phyloP scores from a whole-genome alignment of 805 yeast genomes.

The Yarrowia keelungensis region DNA sequence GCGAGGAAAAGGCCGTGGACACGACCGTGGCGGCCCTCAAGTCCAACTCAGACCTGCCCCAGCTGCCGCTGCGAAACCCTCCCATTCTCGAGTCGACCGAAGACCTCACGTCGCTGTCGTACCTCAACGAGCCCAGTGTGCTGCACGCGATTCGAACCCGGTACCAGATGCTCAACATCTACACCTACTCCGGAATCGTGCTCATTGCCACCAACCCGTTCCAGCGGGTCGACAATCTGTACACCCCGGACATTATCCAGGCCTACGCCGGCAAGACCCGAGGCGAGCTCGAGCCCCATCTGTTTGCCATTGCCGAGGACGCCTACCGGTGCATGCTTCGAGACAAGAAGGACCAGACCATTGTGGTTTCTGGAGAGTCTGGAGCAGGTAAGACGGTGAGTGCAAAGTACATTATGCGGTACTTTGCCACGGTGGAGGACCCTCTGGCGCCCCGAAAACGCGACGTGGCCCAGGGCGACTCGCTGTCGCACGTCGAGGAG shows the following conservation, averaged over 20 bases:
- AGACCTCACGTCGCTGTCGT: slow-evolving; percentile 89
- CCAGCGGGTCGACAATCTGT: slow-evolving; percentile 87
- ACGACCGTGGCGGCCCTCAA: slow-evolving; percentile 48
- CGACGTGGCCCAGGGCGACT: slow-evolving; percentile 50
- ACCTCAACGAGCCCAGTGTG: slow-evolving; percentile 95
- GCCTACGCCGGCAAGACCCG: slow-evolving; percentile 91
- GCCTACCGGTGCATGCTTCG: slow-evolving; percentile 94
- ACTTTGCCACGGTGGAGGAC: slow-evolving; percentile 90
- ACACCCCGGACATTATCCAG: slow-evolving; percentile 90
- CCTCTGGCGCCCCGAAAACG: slow-evolving; percentile 50
- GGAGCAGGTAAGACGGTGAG: slow-evolving; percentile 99
- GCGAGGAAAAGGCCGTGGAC: slow-evolving; percentile 46
- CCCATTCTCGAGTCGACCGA: slow-evolving; percentile 92
- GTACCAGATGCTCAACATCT: slow-evolving; percentile 86
- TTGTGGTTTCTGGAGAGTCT: slow-evolving; percentile 96
- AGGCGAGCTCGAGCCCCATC: slow-evolving; percentile 96
- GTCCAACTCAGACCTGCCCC: slow-evolving; percentile 64
- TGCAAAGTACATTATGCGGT: slow-evolving; percentile 97
- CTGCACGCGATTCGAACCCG: slow-evolving; percentile 90
- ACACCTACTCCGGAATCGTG: slow-evolving; percentile 96
- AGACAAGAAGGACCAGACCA: slow-evolving; percentile 86
- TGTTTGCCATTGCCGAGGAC: slow-evolving; percentile 97
- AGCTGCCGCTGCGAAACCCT: slow-evolving; percentile 77
- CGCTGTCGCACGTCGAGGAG: slow-evolving; percentile 89
- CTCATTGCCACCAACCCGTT: slow-evolving; percentile 96